Evolutionary conservation across 495 filamentous ascomycete genomes (phyloP).

Genomic region (Neurospora hispaniola): DNA sequence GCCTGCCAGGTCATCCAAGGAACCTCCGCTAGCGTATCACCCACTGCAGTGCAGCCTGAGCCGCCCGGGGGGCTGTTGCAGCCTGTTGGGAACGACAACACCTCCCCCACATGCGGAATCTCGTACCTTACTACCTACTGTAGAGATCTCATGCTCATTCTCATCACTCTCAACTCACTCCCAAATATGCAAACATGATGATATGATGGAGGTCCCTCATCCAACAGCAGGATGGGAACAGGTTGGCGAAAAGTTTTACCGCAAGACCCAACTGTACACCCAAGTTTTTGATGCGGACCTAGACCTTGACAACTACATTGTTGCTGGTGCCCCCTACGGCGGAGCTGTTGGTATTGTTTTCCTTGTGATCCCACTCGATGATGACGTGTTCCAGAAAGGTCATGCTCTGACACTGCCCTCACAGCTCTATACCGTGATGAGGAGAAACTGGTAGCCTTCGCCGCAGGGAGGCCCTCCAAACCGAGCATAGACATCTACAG

Average conservation of each 20-base stretch:
- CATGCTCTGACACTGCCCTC: conserved; percentile 6
- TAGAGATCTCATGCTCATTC: conserved; percentile 65
- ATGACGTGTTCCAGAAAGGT: neutral
- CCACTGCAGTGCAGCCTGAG: neutral
- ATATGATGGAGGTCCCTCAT: conserved; percentile 39
- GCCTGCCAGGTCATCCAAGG: neutral
- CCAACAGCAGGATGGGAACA: conserved; percentile 90
- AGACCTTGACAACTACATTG: conserved; percentile 89
- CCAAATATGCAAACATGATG: conserved; percentile 26
- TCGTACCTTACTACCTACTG: conserved; percentile 32
- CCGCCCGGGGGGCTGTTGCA: neutral
- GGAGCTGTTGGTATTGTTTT: conserved; percentile 67
- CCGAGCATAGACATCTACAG: conserved; percentile 91
- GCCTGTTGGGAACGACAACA: neutral
- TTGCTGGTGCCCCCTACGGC: conserved; percentile 87
- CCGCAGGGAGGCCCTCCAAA: conserved; percentile 60
- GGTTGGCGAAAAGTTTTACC: conserved; percentile 85
- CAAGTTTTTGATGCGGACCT: conserved; percentile 83
- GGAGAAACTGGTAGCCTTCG: conserved; percentile 65
- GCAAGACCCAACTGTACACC: conserved; percentile 85
- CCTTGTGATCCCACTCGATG: neutral
- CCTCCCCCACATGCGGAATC: neutral
- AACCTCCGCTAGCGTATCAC: neutral
- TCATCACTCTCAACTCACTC: conserved; percentile 79
- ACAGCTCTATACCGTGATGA: conserved; percentile 85